phyloP scores from a whole-genome alignment of 1,284 basidiomycete species.

The Mycena sp. region DNA sequence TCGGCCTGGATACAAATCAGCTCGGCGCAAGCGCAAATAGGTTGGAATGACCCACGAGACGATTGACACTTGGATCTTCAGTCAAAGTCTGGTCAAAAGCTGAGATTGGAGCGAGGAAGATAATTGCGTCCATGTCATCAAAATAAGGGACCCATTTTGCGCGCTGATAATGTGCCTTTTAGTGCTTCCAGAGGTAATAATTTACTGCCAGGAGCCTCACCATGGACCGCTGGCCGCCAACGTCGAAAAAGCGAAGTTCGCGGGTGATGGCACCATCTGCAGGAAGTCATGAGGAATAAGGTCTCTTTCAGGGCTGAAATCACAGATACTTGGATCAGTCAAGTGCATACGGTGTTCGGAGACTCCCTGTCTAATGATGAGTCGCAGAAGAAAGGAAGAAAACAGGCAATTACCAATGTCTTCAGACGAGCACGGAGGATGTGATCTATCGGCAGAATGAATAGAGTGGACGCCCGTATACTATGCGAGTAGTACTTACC shows the following conservation, averaged over 20 bases:
- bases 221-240: conserved; percentile 68
- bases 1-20: conserved; percentile 58
- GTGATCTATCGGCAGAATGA: conserved; percentile 65
- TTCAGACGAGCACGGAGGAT: conserved; percentile 93
- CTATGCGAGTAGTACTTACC: conserved; percentile 44
- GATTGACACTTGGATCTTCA: conserved; percentile 72
- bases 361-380: conserved; percentile 47
- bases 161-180: conserved; percentile 3
- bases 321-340: conserved; percentile 25
- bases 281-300: neutral
- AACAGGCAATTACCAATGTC: conserved; percentile 61
- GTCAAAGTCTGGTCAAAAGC: conserved; percentile 78
- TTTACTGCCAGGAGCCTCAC: conserved; percentile 42
- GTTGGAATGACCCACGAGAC: conserved; percentile 52
- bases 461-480: neutral
- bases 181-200: neutral
- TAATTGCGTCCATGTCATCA: conserved; percentile 75
- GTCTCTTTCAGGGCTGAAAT: neutral
- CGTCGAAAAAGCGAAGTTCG: conserved; percentile 56
- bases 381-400: too few relatives aligned
- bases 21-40: neutral
- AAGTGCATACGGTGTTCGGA: conserved; percentile 61
- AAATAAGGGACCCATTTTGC: conserved; percentile 79
- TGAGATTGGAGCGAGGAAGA: conserved; percentile 79
- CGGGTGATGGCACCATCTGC: conserved; percentile 30